A percentile compares a stretch with the other conserved stretches of the same genome.
These are phyloP conservation scores for Hydrangea macrophylla DNA, from an alignment of 148 eudicot species.

Conservation along the genomic window DNA sequence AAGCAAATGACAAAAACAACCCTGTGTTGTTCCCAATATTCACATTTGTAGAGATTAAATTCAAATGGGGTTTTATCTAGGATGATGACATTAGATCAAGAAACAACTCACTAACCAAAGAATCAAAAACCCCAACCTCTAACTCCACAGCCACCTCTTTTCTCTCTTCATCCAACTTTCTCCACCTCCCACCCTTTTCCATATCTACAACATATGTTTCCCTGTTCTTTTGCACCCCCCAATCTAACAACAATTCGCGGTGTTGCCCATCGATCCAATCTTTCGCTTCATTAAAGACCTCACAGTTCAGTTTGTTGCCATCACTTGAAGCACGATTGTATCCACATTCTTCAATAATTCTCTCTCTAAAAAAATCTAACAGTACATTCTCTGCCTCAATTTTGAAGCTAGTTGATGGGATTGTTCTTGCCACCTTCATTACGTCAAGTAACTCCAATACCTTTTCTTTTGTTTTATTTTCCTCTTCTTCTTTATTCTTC, in stretches of 20 bases:
- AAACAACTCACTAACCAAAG: constrained; percentile 49
- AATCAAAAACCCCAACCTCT: constrained; percentile 40
- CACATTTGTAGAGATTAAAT: not conserved
- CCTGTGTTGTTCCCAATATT: not conserved
- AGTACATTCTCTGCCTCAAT: constrained; percentile 29
- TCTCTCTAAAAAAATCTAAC: constrained; percentile 43
- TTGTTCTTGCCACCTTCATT: constrained; percentile 21
- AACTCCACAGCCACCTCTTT: constrained; percentile 47
- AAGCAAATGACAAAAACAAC: constrained; percentile 14
- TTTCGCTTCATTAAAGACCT: constrained; percentile 34
- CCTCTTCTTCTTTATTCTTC: constrained; percentile 19
- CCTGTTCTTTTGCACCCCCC: constrained; percentile 56
- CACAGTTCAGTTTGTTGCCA: constrained; percentile 3
- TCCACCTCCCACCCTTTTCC: constrained; percentile 60
- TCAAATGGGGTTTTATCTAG: not conserved
- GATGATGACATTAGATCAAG: constrained; percentile 19
- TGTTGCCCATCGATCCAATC: constrained; percentile 53
- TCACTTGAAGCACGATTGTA: not conserved
- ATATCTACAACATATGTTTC: constrained; percentile 49
- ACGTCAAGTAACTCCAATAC: constrained; percentile 34
- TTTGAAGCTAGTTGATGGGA: constrained; percentile 18
- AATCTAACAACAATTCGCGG: constrained; percentile 26
- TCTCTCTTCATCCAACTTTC: constrained; percentile 29
- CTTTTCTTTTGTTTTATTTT: constrained; percentile 16
- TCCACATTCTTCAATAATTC: not conserved